These are phyloP conservation scores for Plasmodium fragile DNA, from an alignment of 169 alveolate genomes.

Conservation along the genomic window DNA sequence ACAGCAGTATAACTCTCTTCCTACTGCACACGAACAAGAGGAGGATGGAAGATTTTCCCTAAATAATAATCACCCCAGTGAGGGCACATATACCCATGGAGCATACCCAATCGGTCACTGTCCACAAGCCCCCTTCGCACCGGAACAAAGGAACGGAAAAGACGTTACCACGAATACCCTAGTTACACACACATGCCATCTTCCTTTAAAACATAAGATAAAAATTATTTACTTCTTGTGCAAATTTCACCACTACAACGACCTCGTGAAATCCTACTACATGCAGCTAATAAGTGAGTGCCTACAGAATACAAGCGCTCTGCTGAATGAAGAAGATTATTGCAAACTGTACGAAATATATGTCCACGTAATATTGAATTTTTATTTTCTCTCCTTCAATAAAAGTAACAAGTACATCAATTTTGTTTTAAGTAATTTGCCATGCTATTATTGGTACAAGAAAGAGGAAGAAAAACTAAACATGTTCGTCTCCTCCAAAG, in stretches of 20 bases:
- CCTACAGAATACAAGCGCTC: slow-evolving; percentile 1
- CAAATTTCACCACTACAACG: slow-evolving; percentile 62
- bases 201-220: slow-evolving; percentile 42
- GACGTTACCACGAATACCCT: not conserved
- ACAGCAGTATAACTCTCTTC: not conserved
- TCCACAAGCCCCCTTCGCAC: not conserved
- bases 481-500: slow-evolving; percentile 48
- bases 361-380: slow-evolving; percentile 71
- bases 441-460: slow-evolving; percentile 76
- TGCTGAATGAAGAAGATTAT: slow-evolving; percentile 51
- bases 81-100: not conserved
- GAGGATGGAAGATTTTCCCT: not conserved
- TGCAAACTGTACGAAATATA: slow-evolving; percentile 74
- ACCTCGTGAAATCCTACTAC: slow-evolving; percentile 40
- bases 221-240: slow-evolving; percentile 58
- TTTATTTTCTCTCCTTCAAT: slow-evolving; percentile 74
- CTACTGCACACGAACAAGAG: not conserved
- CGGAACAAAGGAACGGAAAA: not conserved
- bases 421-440: slow-evolving; percentile 60
- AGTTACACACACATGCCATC: slow-evolving; percentile 3
- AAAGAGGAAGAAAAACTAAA: slow-evolving; percentile 76
- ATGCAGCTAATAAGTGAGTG: slow-evolving; percentile 48
- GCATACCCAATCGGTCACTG: not conserved
- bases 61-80: not conserved
- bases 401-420: slow-evolving; percentile 75